Evolutionary conservation across 1,284 basidiomycete species (phyloP), one percentile per base, ranked within the genome.

Genomic region (Lignosus rhinocerotis): DNA sequence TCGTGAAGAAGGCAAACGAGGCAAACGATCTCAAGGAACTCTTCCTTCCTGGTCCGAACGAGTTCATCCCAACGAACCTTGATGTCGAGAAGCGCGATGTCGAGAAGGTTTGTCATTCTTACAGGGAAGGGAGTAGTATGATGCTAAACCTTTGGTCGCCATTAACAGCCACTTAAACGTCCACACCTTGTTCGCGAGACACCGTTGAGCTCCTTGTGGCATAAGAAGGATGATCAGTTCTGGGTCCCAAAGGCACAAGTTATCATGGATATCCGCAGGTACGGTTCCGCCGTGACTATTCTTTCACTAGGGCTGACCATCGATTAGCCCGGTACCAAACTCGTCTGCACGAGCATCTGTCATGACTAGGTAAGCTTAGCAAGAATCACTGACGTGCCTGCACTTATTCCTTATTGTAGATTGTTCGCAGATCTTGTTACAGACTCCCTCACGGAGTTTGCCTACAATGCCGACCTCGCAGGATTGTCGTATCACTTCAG

Each of bases 221-320:
- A 95, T 76, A 98, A 98, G 80, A 94, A 94, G 70, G 96, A 98
- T 70, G 95, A 98, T 73, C 84, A 82, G 60, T 98, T 96, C 78
- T 96, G 93, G 91, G 85, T 96, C 6, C 96, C 96, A 0, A 93
- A 93, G 69, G 93, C 93, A 2, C 79, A 83, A 59, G 81, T 87
- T n/a, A 73, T 86, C 56, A 78, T 94, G 51, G 84, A 91, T 63
- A 76, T 93, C 45, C 80, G 87, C 66, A 90, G 84, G 90, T 90
- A 53, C 11, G 42, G 34, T 21, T 16, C 7, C 38, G 0, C 17
- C 39, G 30, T 34, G n/a, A 12, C 19, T 31, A 4, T 17, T n/a
- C 48, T 0, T 16, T n/a, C 36, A 32, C 47, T 42, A 42, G 8
- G 16, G 21, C 34, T 45, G 41, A 21, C 17, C 9, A n/a, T 33